Evolutionary conservation across 208 protist genomes (phyloP), one percentile per base, ranked within the genome.

Genomic region (Crithidia brevicula): DNA sequence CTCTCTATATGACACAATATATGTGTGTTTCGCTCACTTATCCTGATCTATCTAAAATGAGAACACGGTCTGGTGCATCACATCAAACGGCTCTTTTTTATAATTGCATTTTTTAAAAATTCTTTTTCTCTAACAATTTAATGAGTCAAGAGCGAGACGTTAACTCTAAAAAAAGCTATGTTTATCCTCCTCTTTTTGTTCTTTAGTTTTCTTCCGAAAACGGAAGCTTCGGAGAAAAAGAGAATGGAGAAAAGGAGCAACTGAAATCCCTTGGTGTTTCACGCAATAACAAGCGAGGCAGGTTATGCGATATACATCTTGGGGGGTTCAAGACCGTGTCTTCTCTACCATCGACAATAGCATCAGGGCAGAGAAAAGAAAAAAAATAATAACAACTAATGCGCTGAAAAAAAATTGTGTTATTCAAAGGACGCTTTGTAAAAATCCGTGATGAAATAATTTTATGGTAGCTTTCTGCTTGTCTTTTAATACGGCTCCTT

Each of bases 101-200:
- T 51, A 9, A 51, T 3, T 8, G 46, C 46, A 51, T 51, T 9
- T 23, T 8, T 51, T 27, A 2, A 2, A 20, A 3, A 27, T 23
- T 57, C 7, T 25, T 42, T 4, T 18, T 20, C 31, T 38, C 25
- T 54, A n/a, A n/a, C n/a, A n/a, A n/a, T n/a, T n/a, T n/a, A n/a
- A n/a, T n/a, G n/a, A n/a, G n/a, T n/a, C n/a, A n/a, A n/a, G n/a
- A n/a, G n/a, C n/a, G n/a, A n/a, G n/a, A n/a, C n/a, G n/a, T n/a
- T n/a, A n/a, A n/a, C n/a, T n/a, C n/a, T n/a, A n/a, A n/a, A n/a
- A n/a, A n/a, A n/a, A n/a, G n/a, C n/a, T n/a, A n/a, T n/a, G n/a
- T n/a, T n/a, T n/a, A n/a, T n/a, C n/a, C n/a, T n/a, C n/a, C 51
- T 25, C 25, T 38, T 42, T 57, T 42, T 57, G n/a, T 11, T 38